Percentiles rank a stretch among this genome's conserved stretches.
These are phyloP conservation scores for Diplocarpon rosae DNA, from an alignment of 2,329 filamentous ascomycete genomes.

Conservation along the genomic window DNA sequence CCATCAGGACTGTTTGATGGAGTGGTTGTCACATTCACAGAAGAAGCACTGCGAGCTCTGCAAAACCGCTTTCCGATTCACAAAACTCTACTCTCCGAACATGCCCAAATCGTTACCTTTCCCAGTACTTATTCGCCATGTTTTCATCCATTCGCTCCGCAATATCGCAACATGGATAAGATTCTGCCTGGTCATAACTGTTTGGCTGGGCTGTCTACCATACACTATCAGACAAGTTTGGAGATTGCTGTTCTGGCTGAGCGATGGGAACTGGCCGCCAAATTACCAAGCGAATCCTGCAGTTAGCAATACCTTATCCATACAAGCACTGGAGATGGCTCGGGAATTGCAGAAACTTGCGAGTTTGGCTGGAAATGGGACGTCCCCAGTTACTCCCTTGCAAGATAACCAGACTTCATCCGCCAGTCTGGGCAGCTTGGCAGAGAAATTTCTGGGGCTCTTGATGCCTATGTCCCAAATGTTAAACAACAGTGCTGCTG, in stretches of 20 bases:
- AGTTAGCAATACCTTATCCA: conserved; percentile 11
- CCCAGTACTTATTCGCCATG: conserved; percentile 69
- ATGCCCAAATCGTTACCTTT: conserved; percentile 82
- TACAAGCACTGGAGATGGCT: conserved; percentile 17
- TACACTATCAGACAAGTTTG: conserved; percentile 87
- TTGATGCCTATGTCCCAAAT: conserved; percentile 21
- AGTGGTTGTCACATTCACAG: conserved; percentile 96
- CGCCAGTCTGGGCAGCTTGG: conserved; percentile 28
- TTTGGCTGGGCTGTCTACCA: conserved; percentile 84
- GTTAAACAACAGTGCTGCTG: conserved; percentile 19
- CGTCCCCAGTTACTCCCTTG: conserved; percentile 23
- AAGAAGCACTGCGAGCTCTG: conserved; percentile 99
- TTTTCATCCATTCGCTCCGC: conserved; percentile 59
- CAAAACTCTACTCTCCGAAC: conserved; percentile 87
- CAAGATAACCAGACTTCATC: conserved; percentile 28
- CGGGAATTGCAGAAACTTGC: conserved; percentile 18
- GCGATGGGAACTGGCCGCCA: conserved; percentile 26
- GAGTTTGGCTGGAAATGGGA: conserved; percentile 21
- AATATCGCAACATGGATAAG: conserved; percentile 70
- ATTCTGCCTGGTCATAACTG: conserved; percentile 64
- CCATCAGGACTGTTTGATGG: conserved; percentile 95
- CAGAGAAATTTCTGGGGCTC: conserved; percentile 28
- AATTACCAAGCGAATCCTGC: conserved; percentile 9
- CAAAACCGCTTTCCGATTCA: conserved; percentile 97
- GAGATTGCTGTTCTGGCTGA: conserved; percentile 80